These are phyloP conservation scores for Mortierella sp. DNA, from an alignment of 371 early-diverging fungal genomes.

Conservation along the genomic window DNA sequence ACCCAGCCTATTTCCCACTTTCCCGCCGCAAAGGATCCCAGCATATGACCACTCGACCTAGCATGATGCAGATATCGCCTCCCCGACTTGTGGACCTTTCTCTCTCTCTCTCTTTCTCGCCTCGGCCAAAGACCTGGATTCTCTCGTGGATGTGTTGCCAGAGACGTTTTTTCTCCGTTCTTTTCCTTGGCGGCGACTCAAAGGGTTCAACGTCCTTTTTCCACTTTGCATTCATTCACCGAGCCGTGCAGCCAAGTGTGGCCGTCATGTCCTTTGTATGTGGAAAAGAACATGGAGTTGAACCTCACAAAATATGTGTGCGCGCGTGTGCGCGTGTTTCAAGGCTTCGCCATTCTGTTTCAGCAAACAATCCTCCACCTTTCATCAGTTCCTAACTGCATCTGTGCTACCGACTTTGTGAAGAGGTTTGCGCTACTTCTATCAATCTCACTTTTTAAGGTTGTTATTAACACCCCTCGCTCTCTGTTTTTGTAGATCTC, in stretches of 20 bases:
- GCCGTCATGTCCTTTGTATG: constrained; percentile 41
- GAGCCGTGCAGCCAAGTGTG: constrained; percentile 31
- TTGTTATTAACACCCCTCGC: no score
- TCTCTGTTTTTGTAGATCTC: constrained; percentile 28
- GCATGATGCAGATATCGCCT: neutral
- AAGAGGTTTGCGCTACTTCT: neutral
- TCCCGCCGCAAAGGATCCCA: neutral
- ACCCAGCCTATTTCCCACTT: neutral
- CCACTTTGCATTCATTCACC: constrained; percentile 23
- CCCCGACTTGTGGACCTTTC: neutral
- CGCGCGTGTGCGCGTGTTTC: neutral
- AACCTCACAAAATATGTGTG: neutral
- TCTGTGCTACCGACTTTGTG: neutral
- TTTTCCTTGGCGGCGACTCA: constrained; percentile 12
- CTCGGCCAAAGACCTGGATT: neutral
- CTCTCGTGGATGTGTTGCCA: constrained; percentile 4
- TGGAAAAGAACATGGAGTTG: constrained; percentile 19
- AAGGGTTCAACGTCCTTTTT: constrained; percentile 16
- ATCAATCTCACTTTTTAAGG: neutral
- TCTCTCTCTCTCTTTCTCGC: neutral
- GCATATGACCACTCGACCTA: neutral
- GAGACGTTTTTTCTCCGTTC: neutral
- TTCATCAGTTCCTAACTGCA: neutral
- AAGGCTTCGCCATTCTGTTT: neutral
- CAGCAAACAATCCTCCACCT: neutral